A percentile compares a stretch with the other conserved stretches of the same genome.
Evolutionary conservation across 2,329 filamentous ascomycete species (phyloP).

Genomic region (Claviceps fusiformis): DNA sequence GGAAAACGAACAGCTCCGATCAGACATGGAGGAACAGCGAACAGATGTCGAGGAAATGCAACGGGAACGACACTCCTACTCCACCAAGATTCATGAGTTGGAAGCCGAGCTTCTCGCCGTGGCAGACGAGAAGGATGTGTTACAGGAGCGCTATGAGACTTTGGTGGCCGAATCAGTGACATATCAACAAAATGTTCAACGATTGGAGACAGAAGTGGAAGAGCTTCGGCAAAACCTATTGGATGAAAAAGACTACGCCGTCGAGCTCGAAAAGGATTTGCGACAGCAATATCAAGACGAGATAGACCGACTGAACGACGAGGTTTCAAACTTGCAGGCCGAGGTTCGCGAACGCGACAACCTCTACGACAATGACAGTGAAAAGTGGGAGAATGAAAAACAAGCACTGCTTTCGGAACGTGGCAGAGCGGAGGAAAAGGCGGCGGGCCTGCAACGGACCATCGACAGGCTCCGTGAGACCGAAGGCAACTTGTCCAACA

Average conservation of each 20-base stretch:
- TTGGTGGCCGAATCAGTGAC: constrained; percentile 51
- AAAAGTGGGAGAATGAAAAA: constrained; percentile 56
- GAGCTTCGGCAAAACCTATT: constrained; percentile 35
- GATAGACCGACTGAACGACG: constrained; percentile 37
- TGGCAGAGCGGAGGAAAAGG: constrained; percentile 53
- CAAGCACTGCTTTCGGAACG: constrained; percentile 52
- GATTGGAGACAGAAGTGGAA: constrained; percentile 30
- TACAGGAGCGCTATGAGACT: constrained; percentile 56
- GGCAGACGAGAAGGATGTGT: constrained; percentile 52
- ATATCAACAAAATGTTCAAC: constrained; percentile 50
- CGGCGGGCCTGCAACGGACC: constrained; percentile 52
- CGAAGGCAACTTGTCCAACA: constrained; percentile 53
- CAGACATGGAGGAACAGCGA: constrained; percentile 28
- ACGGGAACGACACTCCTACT: constrained; percentile 22
- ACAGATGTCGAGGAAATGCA: constrained; percentile 18
- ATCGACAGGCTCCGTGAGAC: constrained; percentile 56
- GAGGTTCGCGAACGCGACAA: constrained; percentile 58
- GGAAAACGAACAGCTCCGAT: constrained; percentile 31
- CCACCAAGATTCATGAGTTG: constrained; percentile 38
- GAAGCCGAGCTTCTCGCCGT: constrained; percentile 46
- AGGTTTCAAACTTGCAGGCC: constrained; percentile 49
- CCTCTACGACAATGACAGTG: constrained; percentile 55
- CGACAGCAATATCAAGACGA: constrained; percentile 29
- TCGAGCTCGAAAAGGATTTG: constrained; percentile 48
- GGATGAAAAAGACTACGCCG: constrained; percentile 42